Percentiles rank a stretch among this genome's conserved stretches.
Evolutionary conservation across 352 stramenopile species (phyloP).

Genomic region (Globisporangium sylvaticum): DNA sequence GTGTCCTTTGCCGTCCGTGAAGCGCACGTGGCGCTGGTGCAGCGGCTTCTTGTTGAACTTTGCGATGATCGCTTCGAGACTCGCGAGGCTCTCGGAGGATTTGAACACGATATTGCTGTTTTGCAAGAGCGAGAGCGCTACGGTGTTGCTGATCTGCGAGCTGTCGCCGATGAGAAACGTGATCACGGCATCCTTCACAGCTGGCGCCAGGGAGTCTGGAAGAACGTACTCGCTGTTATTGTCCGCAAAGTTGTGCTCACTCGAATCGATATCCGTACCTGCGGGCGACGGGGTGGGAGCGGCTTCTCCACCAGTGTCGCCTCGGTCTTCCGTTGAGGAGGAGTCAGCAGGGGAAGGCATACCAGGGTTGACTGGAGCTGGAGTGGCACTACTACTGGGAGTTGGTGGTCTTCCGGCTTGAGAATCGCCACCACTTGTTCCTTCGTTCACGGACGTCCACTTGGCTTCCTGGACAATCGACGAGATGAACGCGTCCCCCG

Average conservation of each 20-base stretch:
- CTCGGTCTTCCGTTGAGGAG: not conserved
- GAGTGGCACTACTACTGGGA: not conserved
- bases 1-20: not conserved
- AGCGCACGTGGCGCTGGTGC: not conserved
- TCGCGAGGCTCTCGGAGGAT: constrained; percentile 2
- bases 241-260: not conserved
- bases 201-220: not conserved
- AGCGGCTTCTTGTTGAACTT: constrained; percentile 5
- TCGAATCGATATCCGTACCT: not conserved
- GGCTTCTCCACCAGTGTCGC: not conserved
- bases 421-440: not conserved
- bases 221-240: not conserved
- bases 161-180: constrained; percentile 3
- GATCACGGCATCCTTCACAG: not conserved
- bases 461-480: not conserved
- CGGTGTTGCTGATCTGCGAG: not conserved
- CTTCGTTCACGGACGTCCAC: constrained; percentile 3
- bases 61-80: not conserved
- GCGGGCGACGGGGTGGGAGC: not conserved
- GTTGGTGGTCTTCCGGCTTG: not conserved
- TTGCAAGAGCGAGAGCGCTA: not conserved
- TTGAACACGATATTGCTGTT: constrained; percentile 4
- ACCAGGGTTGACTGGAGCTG: not conserved
- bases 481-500: constrained; percentile 23
- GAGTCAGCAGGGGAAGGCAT: not conserved